These are phyloP conservation scores for Nitzschia palea DNA, from an alignment of 108 stramenopile genomes.

Conservation along the genomic window DNA sequence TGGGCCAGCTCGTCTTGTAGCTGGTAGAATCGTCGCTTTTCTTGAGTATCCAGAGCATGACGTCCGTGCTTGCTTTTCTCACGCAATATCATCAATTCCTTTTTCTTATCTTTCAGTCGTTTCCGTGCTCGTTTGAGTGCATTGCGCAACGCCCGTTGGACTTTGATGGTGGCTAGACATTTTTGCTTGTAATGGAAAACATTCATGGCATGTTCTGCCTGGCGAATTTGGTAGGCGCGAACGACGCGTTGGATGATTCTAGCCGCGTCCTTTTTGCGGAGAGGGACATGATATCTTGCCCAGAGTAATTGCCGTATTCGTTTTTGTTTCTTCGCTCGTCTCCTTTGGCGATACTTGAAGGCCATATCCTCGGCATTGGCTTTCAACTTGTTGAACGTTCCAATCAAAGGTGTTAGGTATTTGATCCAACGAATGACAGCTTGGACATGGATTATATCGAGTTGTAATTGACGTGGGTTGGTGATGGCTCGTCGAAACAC, in stretches of 20 bases:
- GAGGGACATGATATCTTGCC: conserved; percentile 21
- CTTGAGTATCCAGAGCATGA: conserved; percentile 25
- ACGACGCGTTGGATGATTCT: conserved; percentile 52
- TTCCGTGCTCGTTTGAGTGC: conserved; percentile 31
- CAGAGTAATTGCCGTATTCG: conserved; percentile 31
- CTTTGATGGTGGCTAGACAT: conserved; percentile 23
- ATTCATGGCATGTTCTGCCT: conserved; percentile 29
- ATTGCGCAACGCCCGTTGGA: conserved; percentile 26
- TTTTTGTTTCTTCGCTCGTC: conserved; percentile 36
- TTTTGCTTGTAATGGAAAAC: conserved; percentile 28
- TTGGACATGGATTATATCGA: conserved; percentile 9
- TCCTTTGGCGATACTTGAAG: conserved; percentile 44
- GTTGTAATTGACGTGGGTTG: conserved; percentile 29
- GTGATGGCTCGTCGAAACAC: conserved; percentile 22
- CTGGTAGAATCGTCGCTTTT: conserved; percentile 45
- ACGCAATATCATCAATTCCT: not conserved
- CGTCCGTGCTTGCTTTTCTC: not conserved
- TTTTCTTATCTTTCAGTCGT: conserved; percentile 12
- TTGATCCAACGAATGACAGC: conserved; percentile 54
- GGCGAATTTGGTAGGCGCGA: conserved; percentile 37
- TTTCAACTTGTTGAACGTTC: conserved; percentile 62
- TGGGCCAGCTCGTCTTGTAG: conserved; percentile 45
- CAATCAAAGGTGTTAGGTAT: conserved; percentile 66
- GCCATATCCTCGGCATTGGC: conserved; percentile 50
- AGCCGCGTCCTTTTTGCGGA: conserved; percentile 45